phyloP scores from a whole-genome alignment of 306 rosid genomes.

The Prunus fruticosa region DNA sequence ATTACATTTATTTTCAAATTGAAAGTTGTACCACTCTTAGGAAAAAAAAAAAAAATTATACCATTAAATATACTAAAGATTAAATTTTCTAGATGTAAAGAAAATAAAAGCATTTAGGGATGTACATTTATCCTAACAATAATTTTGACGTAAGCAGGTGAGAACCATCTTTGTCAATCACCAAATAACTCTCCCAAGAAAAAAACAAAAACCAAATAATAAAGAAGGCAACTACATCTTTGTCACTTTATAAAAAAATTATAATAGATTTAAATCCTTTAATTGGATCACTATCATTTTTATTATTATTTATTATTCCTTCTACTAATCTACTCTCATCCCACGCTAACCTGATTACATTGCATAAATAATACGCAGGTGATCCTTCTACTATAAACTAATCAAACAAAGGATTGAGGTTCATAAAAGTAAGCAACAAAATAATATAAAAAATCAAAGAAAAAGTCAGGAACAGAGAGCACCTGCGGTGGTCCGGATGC shows the following conservation, averaged over 20 bases:
- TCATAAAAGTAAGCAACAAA: too few relatives aligned
- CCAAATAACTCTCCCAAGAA: not conserved
- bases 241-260: too few relatives aligned
- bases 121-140: not conserved
- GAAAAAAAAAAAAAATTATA: too few relatives aligned
- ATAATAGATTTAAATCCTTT: not conserved
- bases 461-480: not conserved
- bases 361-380: not conserved
- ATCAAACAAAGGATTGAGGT: not conserved
- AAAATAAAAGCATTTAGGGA: not conserved
- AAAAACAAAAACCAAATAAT: not conserved
- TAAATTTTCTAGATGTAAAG: not conserved
- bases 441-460: not conserved
- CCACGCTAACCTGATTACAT: not conserved
- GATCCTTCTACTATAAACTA: not conserved
- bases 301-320: not conserved
- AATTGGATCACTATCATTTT: not conserved
- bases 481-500: constrained; percentile 40
- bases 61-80: not conserved
- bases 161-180: not conserved
- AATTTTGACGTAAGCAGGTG: not conserved
- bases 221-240: not conserved
- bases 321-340: too few relatives aligned
- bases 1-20: not conserved
- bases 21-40: too few relatives aligned